These are phyloP conservation scores for Saccharomycopsis hybrid DNA, from an alignment of 1,139 yeast species.

Conservation along the genomic window DNA sequence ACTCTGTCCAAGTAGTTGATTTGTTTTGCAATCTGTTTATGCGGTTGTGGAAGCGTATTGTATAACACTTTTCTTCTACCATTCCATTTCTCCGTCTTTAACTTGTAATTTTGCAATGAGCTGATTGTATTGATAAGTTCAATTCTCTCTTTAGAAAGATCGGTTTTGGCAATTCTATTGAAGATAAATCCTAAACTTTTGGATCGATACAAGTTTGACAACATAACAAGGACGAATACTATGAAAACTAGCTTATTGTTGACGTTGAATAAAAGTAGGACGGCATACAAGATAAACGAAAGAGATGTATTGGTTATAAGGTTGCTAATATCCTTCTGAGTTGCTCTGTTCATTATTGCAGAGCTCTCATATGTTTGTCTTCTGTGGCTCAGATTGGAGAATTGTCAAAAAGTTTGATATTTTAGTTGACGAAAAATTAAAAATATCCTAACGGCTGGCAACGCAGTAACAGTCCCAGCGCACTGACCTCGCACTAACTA, in stretches of 20 bases:
- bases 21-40: conserved; percentile 45
- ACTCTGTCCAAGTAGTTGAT: conserved; percentile 53
- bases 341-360: not conserved
- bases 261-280: conserved; percentile 21
- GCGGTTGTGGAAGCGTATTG: conserved; percentile 47
- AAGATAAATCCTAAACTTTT: conserved; percentile 23
- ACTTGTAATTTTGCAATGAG: conserved; percentile 43
- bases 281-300: conserved; percentile 23
- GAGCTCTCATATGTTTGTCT: no score
- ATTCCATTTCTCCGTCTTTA: conserved; percentile 37
- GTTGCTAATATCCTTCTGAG: not conserved
- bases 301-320: conserved; percentile 23
- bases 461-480: no score
- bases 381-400: no score
- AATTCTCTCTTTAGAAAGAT: conserved; percentile 25
- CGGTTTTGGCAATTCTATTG: conserved; percentile 22
- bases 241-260: conserved; percentile 26
- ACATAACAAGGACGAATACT: conserved; percentile 27
- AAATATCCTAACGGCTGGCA: no score
- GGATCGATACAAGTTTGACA: conserved; percentile 29
- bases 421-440: no score
- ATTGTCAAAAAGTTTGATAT: no score
- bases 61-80: conserved; percentile 41
- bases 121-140: conserved; percentile 46
- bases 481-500: no score